Conservation (phyloP, 2,329 filamentous ascomycete genomes). For the Xylaria digitata region DNA sequence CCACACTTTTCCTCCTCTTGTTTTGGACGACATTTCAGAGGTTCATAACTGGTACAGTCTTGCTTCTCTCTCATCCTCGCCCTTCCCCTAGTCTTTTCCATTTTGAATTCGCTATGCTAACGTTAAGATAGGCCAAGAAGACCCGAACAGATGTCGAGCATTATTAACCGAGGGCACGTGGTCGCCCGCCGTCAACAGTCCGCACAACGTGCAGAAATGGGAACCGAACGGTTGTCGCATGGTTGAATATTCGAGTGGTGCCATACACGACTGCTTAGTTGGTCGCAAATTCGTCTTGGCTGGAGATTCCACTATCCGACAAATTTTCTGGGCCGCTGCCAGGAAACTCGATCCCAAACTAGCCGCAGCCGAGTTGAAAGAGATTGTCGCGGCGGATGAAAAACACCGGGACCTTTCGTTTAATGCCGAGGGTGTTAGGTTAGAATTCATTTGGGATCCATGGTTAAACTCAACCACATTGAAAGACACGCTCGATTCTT, state of each 20-base stretch:
- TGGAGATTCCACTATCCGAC: slow-evolving; percentile 69
- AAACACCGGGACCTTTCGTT: slow-evolving; percentile 61
- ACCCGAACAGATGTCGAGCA: slow-evolving; percentile 45
- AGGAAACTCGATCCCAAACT: slow-evolving; percentile 58
- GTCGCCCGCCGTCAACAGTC: slow-evolving; percentile 35
- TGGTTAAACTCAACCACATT: slow-evolving; percentile 65
- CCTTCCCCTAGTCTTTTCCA: background rate
- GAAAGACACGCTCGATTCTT: slow-evolving; percentile 55
- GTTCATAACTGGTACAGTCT: slow-evolving; percentile 35
- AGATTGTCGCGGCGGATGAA: slow-evolving; percentile 46
- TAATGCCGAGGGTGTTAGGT: slow-evolving; percentile 56
- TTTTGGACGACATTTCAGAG: slow-evolving; percentile 39
- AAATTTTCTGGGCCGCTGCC: slow-evolving; percentile 69
- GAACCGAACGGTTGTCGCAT: slow-evolving; percentile 70
- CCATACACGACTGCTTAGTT: slow-evolving; percentile 64
- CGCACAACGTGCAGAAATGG: slow-evolving; percentile 57
- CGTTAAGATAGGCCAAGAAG: slow-evolving; percentile 37
- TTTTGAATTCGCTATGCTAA: slow-evolving; percentile 33
- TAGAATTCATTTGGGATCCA: slow-evolving; percentile 73
- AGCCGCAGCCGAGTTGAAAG: slow-evolving; percentile 52
- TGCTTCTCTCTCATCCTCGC: background rate
- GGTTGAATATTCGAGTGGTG: slow-evolving; percentile 63
- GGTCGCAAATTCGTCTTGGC: slow-evolving; percentile 66
- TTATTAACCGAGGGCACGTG: slow-evolving; percentile 47
- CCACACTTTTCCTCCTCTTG: slow-evolving; percentile 38